These are phyloP conservation scores for Sordariomycetes sp. DNA, from an alignment of 2,329 filamentous ascomycete species.

Conservation along the genomic window DNA sequence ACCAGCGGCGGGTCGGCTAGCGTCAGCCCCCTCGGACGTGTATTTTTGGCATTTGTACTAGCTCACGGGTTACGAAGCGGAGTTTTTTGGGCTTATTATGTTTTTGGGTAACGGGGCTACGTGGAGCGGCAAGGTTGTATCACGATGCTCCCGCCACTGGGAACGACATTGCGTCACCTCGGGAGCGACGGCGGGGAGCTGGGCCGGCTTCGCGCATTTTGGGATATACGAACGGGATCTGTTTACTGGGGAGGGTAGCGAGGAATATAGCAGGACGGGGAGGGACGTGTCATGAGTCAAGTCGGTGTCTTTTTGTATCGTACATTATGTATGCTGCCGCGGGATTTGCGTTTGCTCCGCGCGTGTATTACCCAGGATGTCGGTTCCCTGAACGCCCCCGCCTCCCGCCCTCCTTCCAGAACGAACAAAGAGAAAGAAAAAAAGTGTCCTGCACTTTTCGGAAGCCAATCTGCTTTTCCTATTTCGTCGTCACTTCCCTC, in stretches of 20 bases:
- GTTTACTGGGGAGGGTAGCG: background rate
- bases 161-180: too few species aligned
- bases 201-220: background rate
- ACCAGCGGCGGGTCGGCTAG: slow-evolving; percentile 45
- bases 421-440: background rate
- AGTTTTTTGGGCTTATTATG: background rate
- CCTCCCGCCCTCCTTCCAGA: background rate
- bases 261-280: background rate
- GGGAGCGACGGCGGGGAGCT: too few species aligned
- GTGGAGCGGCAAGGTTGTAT: background rate
- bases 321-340: background rate
- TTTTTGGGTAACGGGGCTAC: background rate
- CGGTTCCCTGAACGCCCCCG: background rate
- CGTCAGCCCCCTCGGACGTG: background rate
- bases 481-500: background rate
- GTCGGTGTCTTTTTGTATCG: background rate
- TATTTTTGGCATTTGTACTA: background rate
- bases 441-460: slow-evolving; percentile 2
- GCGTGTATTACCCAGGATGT: background rate
- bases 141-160: too few species aligned
- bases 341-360: background rate
- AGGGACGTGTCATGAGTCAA: background rate
- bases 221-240: background rate
- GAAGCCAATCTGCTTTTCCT: background rate
- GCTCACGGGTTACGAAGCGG: too few species aligned